These are phyloP conservation scores for Cerrena zonata DNA, from an alignment of 1,284 basidiomycete species.

Conservation along the genomic window DNA sequence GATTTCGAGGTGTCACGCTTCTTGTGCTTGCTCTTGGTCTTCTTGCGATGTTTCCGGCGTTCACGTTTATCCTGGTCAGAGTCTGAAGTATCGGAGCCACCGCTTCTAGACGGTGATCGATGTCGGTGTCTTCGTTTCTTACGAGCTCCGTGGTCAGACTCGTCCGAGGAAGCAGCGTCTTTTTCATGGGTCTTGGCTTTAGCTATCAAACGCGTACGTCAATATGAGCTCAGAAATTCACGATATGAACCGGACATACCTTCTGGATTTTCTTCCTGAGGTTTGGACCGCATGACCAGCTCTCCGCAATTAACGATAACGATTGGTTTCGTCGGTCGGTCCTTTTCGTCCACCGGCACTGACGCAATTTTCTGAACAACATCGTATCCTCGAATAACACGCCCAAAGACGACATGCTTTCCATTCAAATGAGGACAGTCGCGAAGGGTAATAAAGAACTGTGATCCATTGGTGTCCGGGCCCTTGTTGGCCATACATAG, in stretches of 20 bases:
- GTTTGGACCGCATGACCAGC: conserved; percentile 61
- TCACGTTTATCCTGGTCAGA: conserved; percentile 2
- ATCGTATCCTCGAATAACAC: conserved; percentile 56
- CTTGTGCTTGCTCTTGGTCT: conserved; percentile 23
- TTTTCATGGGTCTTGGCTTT: conserved; percentile 12
- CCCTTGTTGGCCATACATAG: conserved; percentile 83
- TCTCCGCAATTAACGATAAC: conserved; percentile 81
- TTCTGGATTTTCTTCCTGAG: conserved; percentile 10
- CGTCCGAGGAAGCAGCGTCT: conserved; percentile 7
- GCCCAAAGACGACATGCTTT: conserved; percentile 77
- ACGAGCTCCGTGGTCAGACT: conserved; percentile 15
- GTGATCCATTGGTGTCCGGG: conserved; percentile 73
- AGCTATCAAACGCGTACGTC: conserved; percentile 14
- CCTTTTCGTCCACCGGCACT: conserved; percentile 61
- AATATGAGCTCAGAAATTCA: not conserved
- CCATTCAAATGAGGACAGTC: conserved; percentile 70
- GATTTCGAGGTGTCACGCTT: conserved; percentile 17
- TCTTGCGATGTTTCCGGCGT: conserved; percentile 20
- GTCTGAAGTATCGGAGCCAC: conserved; percentile 11
- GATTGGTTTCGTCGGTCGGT: conserved; percentile 66
- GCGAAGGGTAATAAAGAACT: conserved; percentile 78
- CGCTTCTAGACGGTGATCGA: conserved; percentile 20
- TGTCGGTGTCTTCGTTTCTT: conserved; percentile 31
- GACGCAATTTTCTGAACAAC: conserved; percentile 50
- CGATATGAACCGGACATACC: not conserved